Conservation (phyloP, 805 yeast species). For the Tetrapisispora phaffii region DNA sequence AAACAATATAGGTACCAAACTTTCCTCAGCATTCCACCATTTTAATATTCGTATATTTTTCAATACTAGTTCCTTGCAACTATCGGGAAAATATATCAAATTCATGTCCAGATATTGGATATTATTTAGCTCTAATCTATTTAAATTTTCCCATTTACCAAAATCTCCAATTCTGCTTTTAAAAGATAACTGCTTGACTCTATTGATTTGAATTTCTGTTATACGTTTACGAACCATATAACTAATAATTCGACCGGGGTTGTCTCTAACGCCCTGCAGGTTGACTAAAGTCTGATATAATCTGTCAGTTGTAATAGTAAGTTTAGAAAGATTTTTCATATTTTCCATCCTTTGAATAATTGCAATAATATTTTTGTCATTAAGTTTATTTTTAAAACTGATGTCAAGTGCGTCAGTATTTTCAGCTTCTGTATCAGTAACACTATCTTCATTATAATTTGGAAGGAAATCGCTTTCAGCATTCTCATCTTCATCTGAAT, state of each 20-base stretch:
- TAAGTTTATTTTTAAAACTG: slow-evolving; percentile 4
- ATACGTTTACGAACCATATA: slow-evolving; percentile 18
- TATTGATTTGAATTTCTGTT: slow-evolving; percentile 9
- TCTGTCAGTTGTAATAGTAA: slow-evolving; percentile 13
- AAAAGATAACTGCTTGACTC: slow-evolving; percentile 8
- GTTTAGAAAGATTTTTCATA: slow-evolving; percentile 15
- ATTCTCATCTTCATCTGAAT: slow-evolving; percentile 8
- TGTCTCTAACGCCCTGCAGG: slow-evolving; percentile 24
- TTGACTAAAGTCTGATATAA: slow-evolving; percentile 21
- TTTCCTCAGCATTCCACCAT: slow-evolving; percentile 23
- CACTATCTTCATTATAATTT: slow-evolving; percentile 6
- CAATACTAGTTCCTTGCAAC: slow-evolving; percentile 14
- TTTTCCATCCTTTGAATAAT: slow-evolving; percentile 12
- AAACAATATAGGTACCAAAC: background rate
- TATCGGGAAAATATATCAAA: slow-evolving; percentile 16
- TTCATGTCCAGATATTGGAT: slow-evolving; percentile 19
- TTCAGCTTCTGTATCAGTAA: background rate
- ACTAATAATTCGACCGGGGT: slow-evolving; percentile 22
- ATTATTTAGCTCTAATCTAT: slow-evolving; percentile 10
- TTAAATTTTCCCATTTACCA: slow-evolving; percentile 23
- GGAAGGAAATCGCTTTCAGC: background rate
- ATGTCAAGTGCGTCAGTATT: background rate
- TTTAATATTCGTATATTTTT: slow-evolving; percentile 7
- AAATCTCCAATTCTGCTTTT: slow-evolving; percentile 17
- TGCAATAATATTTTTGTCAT: slow-evolving; percentile 5